Percentiles rank a stretch among this genome's conserved stretches.
These are phyloP conservation scores for Toxoplasma gondii DNA, from an alignment of 169 alveolate genomes.

Conservation along the genomic window DNA sequence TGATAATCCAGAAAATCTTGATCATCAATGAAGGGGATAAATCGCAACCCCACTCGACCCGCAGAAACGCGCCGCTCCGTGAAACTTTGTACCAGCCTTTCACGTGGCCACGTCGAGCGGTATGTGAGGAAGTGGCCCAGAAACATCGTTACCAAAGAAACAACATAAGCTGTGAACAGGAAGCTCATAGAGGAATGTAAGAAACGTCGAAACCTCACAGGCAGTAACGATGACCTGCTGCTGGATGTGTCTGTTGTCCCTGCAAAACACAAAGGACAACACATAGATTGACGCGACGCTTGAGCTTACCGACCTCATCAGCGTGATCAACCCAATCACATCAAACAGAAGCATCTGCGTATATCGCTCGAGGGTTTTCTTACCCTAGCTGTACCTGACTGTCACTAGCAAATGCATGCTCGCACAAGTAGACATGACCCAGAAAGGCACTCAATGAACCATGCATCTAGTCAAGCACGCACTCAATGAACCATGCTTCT, in stretches of 20 bases:
- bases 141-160: background rate
- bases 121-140: slow-evolving; percentile 14
- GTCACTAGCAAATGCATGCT: too few relatives aligned
- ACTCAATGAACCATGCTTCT: too few relatives aligned
- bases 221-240: background rate
- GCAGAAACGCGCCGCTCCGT: background rate
- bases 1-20: background rate
- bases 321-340: too few relatives aligned
- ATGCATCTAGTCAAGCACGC: too few relatives aligned
- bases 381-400: too few relatives aligned
- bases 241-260: background rate
- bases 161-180: background rate
- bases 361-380: too few relatives aligned
- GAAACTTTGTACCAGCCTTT: background rate
- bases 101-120: background rate
- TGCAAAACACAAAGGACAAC: background rate
- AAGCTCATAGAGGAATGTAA: background rate
- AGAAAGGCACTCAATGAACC: too few relatives aligned
- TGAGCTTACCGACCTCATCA: too few relatives aligned
- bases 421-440: too few relatives aligned
- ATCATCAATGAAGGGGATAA: background rate
- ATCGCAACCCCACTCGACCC: background rate
- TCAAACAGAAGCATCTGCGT: too few relatives aligned
- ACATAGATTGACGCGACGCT: too few relatives aligned
- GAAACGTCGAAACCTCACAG: background rate